Percentiles rank a stretch among this genome's conserved stretches.
These are phyloP conservation scores for Boletellus ananas DNA, from an alignment of 768 basidiomycete genomes.

Conservation along the genomic window DNA sequence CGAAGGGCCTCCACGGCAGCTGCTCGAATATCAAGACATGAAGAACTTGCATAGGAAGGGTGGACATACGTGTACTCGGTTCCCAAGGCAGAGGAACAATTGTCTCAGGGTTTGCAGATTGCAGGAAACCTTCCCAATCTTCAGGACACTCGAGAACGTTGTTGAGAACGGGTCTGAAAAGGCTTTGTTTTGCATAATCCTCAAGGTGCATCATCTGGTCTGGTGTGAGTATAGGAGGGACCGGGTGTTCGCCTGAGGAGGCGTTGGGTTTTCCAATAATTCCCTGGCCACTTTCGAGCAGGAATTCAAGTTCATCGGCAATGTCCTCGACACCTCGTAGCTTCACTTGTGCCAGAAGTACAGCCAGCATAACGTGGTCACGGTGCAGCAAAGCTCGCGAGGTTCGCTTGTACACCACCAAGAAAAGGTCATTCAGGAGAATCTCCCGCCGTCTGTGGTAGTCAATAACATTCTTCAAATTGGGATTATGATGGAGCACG, in stretches of 20 bases:
- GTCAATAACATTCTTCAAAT: conserved; percentile 76
- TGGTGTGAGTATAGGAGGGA: conserved; percentile 49
- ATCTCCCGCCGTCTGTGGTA: conserved; percentile 70
- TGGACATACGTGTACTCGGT: conserved; percentile 59
- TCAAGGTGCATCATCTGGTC: conserved; percentile 71
- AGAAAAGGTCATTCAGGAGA: conserved; percentile 83
- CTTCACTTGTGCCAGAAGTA: conserved; percentile 87
- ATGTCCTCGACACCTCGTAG: conserved; percentile 77
- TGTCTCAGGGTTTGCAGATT: conserved; percentile 62
- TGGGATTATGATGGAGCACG: conserved; percentile 87
- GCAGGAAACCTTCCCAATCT: conserved; percentile 70
- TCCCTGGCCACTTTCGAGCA: conserved; percentile 84
- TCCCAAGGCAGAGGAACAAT: conserved; percentile 79
- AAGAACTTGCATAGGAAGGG: background rate
- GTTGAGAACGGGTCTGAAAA: conserved; percentile 74
- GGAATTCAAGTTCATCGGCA: conserved; percentile 80
- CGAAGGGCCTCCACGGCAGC: conserved; percentile 75
- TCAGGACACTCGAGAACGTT: conserved; percentile 59
- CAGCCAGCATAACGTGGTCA: conserved; percentile 88
- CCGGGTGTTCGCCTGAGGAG: conserved; percentile 35
- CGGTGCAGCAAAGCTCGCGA: conserved; percentile 86
- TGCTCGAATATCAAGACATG: conserved; percentile 28
- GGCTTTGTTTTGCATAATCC: conserved; percentile 62
- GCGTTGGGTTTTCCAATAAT: conserved; percentile 38
- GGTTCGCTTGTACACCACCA: conserved; percentile 82